Evolutionary conservation across 1,284 basidiomycete species (phyloP).

Genomic region (Cryptococcus sp.): DNA sequence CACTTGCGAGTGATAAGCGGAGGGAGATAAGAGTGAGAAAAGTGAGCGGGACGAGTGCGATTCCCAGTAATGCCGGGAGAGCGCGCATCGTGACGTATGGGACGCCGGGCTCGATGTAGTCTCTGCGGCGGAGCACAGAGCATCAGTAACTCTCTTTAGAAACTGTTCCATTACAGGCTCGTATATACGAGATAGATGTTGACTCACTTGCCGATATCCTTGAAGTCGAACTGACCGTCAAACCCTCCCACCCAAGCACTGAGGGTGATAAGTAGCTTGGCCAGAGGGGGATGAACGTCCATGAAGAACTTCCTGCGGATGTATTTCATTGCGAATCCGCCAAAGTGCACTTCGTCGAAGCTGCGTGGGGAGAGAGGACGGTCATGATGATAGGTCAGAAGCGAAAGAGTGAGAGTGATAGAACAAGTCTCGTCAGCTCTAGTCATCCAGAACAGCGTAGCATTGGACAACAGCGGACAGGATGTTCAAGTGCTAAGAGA

Average conservation of each 20-base stretch:
- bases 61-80: conserved; percentile 84
- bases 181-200: too few relatives aligned
- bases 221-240: conserved; percentile 92
- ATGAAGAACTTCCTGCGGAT: conserved; percentile 94
- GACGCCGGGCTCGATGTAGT: conserved; percentile 70
- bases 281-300: conserved; percentile 96
- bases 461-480: background rate
- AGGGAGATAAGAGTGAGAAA: conserved; percentile 93
- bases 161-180: background rate
- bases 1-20: conserved; percentile 84
- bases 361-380: conserved; percentile 53
- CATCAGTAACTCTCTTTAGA: conserved; percentile 11
- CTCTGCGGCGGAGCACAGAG: conserved; percentile 54
- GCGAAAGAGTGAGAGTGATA: conserved; percentile 3
- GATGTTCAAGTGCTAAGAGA: background rate
- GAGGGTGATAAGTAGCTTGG: conserved; percentile 91
- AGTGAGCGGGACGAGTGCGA: conserved; percentile 83
- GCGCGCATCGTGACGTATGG: conserved; percentile 97
- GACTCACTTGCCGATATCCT: conserved; percentile 89
- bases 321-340: conserved; percentile 84
- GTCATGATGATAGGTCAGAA: background rate
- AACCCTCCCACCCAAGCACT: conserved; percentile 88
- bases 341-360: conserved; percentile 97
- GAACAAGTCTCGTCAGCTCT: background rate
- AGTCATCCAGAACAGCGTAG: too few relatives aligned